Conservation (phyloP, 2,329 filamentous ascomycete genomes). For the Pseudodiploospora longispora region DNA sequence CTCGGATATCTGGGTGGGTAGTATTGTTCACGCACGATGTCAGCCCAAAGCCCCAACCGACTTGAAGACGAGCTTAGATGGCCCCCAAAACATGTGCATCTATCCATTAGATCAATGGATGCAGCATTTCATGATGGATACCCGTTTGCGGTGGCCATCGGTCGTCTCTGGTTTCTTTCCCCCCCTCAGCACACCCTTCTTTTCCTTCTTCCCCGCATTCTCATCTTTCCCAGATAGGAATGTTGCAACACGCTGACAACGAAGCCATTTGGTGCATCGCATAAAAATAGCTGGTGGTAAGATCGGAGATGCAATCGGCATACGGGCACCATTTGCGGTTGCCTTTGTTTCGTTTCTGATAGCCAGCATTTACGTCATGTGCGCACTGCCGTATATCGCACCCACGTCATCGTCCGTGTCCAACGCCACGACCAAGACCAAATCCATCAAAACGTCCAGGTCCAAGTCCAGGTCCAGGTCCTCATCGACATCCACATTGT, state of each 20-base stretch:
- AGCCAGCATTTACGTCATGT: slow-evolving; percentile 32
- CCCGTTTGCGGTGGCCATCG: too few relatives aligned
- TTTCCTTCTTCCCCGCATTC: too few relatives aligned
- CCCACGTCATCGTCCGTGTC: slow-evolving; percentile 25
- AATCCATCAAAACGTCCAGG: too few relatives aligned
- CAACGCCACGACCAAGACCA: too few relatives aligned
- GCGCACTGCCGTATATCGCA: slow-evolving; percentile 42
- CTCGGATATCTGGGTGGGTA: slow-evolving; percentile 50
- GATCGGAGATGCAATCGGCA: slow-evolving; percentile 54
- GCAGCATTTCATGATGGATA: too few relatives aligned
- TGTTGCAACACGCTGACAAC: too few relatives aligned
- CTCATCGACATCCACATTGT: too few relatives aligned
- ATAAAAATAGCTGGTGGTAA: slow-evolving; percentile 46
- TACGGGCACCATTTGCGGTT: slow-evolving; percentile 56
- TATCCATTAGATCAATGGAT: neutral
- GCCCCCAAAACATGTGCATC: too few relatives aligned
- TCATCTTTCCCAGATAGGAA: too few relatives aligned
- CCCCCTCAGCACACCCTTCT: too few relatives aligned
- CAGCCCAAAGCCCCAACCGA: neutral
- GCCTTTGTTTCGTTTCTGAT: slow-evolving; percentile 50
- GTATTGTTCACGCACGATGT: neutral
- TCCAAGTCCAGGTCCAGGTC: too few relatives aligned
- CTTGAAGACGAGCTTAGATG: neutral
- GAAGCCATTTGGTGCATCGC: neutral
- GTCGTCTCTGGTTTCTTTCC: too few relatives aligned